Evolutionary conservation across 495 filamentous ascomycete genomes (phyloP).

Genomic region (Elaphomyces granulatus): DNA sequence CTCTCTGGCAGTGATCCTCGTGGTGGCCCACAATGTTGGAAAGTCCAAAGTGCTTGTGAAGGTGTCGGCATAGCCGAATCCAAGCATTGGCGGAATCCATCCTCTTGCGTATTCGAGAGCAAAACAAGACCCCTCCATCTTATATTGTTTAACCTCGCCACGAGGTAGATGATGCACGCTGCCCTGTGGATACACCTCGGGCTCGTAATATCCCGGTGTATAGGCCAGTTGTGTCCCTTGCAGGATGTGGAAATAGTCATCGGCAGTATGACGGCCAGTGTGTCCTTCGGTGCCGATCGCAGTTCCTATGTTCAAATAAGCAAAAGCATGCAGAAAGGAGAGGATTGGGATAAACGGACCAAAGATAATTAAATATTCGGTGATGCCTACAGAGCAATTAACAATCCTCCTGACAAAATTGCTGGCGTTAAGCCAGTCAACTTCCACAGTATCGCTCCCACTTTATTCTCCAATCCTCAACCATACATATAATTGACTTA

Average conservation of each 20-base stretch:
- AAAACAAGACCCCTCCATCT: slow-evolving; percentile 65
- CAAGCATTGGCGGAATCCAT: slow-evolving; percentile 82
- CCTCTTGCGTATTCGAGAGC: slow-evolving; percentile 79
- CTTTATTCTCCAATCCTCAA: too few relatives aligned
- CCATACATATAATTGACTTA: slow-evolving; percentile 23
- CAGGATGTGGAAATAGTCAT: slow-evolving; percentile 90
- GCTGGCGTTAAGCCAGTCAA: too few relatives aligned
- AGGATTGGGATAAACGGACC: slow-evolving; percentile 23
- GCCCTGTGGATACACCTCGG: slow-evolving; percentile 62
- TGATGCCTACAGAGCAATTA: slow-evolving; percentile 32
- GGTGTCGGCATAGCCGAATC: slow-evolving; percentile 73
- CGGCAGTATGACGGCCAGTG: slow-evolving; percentile 71
- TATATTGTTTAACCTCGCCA: slow-evolving; percentile 73
- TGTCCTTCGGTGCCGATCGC: slow-evolving; percentile 82
- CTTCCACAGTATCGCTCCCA: too few relatives aligned
- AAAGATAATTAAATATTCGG: slow-evolving; percentile 73
- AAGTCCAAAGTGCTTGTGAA: slow-evolving; percentile 64
- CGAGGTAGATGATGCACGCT: slow-evolving; percentile 63
- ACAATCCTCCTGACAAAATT: slow-evolving; percentile 5
- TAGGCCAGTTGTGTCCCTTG: slow-evolving; percentile 58
- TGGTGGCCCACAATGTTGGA: slow-evolving; percentile 63
- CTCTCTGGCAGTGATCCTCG: slow-evolving; percentile 51
- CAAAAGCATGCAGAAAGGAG: not conserved
- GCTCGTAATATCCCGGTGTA: slow-evolving; percentile 51
- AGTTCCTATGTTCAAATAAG: slow-evolving; percentile 36